Base-by-base conservation (phyloP, 2,329 filamentous ascomycete genomes). In the Penicillium sp. region DNA sequence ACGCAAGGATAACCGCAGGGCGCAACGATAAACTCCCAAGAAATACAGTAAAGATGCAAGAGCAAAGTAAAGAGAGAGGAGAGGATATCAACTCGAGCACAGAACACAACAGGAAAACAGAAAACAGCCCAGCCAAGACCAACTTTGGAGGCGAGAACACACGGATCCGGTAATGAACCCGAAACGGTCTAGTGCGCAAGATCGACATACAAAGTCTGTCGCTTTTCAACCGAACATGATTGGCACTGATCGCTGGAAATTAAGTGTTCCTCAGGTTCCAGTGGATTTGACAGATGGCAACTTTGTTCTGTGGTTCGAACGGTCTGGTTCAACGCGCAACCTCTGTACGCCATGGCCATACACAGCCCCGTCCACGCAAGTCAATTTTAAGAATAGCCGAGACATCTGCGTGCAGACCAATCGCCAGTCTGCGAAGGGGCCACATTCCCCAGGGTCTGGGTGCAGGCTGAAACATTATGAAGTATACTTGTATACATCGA, bases 1-100 rank as follows among this genome's bases (percentile, higher is more conserved):
- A 54, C n/a, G 52, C 52, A 54, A 54, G 52, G 52, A 54, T 27
- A n/a, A 39, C 8, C 22, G 34, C 42, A 49, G 51, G 51, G 45
- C 18, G 45, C 32, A 53, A 49, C 18, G 38, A 44, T 43, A 13
- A n/a, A 40, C 40, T 18, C 18, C 27, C 31, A 27, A 27, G 8
- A 27, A 48, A 14, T 43, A 24, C 21, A 36, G 13, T 16, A 36
- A 6, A 36, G 13, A n/a, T n/a, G n/a, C 11, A 27, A 13, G 34
- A 40, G n/a, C 11, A 27, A 13, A 27, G 32, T 4, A 52, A 27
- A n/a, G 22, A 50, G 18, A 39, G 24, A 31, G 29, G 24, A 27
- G 42, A 18, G 21, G 31, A 49, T 21, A 21, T 11, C 24, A 13
- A 43, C 22, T 34, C 22, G 27, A 43, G 34, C 22, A 43, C 18